Conservation (phyloP, 75 land plant species). For the Adiantum capillusveneris region DNA sequence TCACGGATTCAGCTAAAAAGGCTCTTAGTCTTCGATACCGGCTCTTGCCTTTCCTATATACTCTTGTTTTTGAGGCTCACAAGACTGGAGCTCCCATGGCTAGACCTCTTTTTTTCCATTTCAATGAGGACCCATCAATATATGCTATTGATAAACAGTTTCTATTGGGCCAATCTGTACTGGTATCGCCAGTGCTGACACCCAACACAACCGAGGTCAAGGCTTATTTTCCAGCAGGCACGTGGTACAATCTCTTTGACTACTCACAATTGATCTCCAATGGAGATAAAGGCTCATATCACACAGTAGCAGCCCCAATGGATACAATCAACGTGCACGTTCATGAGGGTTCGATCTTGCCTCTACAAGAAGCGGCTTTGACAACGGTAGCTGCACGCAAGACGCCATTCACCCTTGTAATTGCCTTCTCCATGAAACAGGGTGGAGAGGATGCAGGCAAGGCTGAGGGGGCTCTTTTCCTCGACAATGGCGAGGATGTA, state of each 20-base stretch:
- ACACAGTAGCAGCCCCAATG: slow-evolving; percentile 50
- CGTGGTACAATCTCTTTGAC: slow-evolving; percentile 79
- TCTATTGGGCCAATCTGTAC: slow-evolving; percentile 51
- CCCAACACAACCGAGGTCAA: slow-evolving; percentile 36
- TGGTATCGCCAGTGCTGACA: slow-evolving; percentile 70
- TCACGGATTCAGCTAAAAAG: slow-evolving; percentile 57
- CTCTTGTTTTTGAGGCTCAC: slow-evolving; percentile 70
- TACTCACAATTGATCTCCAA: slow-evolving; percentile 25
- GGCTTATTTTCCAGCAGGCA: slow-evolving; percentile 77
- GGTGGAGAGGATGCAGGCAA: slow-evolving; percentile 8
- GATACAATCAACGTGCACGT: slow-evolving; percentile 78
- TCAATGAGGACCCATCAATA: slow-evolving; percentile 48
- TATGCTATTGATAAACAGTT: slow-evolving; percentile 57
- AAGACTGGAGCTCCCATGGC: slow-evolving; percentile 66
- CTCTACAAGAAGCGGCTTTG: slow-evolving; percentile 60
- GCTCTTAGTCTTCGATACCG: slow-evolving; percentile 69
- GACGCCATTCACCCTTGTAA: slow-evolving; percentile 62
- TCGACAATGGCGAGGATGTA: slow-evolving; percentile 62
- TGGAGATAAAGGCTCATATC: slow-evolving; percentile 16
- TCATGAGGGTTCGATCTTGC: slow-evolving; percentile 58
- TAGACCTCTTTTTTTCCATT: slow-evolving; percentile 78
- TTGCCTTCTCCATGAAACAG: slow-evolving; percentile 21
- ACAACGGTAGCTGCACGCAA: slow-evolving; percentile 50
- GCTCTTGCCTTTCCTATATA: slow-evolving; percentile 77
- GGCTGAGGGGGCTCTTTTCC: slow-evolving; percentile 54